Evolutionary conservation across 148 eudicot genomes (phyloP), one percentile per base, ranked within the genome.

Genomic region (Heliamphora exappendiculata): DNA sequence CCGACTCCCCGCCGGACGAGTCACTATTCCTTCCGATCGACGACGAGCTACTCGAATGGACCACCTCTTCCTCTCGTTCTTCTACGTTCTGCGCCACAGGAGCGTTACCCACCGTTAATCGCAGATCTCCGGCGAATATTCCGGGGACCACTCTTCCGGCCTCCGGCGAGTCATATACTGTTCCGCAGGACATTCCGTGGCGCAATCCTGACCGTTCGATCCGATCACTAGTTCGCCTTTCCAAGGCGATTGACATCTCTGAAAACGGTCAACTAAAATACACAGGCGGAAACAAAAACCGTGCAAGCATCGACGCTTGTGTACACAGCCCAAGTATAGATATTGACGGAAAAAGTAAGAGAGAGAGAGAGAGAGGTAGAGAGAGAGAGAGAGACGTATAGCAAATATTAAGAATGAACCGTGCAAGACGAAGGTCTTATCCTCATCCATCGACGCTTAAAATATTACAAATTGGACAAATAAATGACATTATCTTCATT

Each of bases 21-120:
- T 87, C 91, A 67, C 90, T 89, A 45, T 89, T 80, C 72, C 78
- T 84, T 45, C 91, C 93, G 58, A 89, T 89, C 65, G 91, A 87
- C 34, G 89, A 84, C 64, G 84, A 81, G 63, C 78, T 76, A 51
- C 74, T 62, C 20, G 76, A 75, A 44, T 86, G 87, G 78, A 24
- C 78, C 67, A 36, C 77, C 65, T 57, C 83, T 7, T 62, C 83
- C 26, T 66, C 74, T 50, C 16, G 54, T 53, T 80, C 75, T 47
- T 39, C 75, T 19, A 7, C 54, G 19, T 74, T 9, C 17, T 57
- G n/a, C 72, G 55, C 45, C 70, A 19, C 54, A 67, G 19, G 19
- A 47, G 63, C 13, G 16, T 28, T 31, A 3, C 6, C 36, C 65
- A 22, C 79, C 70, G 53, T 31, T 16, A 79, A 54, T 68, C 81